Percentiles rank a stretch among this genome's conserved stretches.
Conservation (phyloP, 2,329 filamentous ascomycete genomes). For the Chalaropsis thielavioides region DNA sequence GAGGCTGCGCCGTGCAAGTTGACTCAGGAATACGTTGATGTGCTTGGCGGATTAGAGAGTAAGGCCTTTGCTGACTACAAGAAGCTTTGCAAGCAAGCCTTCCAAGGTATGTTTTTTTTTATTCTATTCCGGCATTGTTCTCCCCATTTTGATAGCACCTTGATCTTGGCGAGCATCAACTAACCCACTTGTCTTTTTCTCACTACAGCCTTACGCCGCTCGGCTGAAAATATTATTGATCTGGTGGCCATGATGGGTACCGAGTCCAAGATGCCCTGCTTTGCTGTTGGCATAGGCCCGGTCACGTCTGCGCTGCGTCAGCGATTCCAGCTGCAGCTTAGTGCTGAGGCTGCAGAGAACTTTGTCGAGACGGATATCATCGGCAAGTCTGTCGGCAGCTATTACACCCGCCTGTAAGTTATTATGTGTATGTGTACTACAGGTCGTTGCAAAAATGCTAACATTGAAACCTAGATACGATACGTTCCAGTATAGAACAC, state of each 20-base stretch:
- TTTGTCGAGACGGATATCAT: slow-evolving; percentile 71
- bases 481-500: slow-evolving; percentile 76
- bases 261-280: slow-evolving; percentile 75
- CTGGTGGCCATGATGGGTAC: slow-evolving; percentile 73
- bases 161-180: too few relatives aligned
- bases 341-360: slow-evolving; percentile 63
- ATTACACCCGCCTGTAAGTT: slow-evolving; percentile 69
- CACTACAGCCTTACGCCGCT: slow-evolving; percentile 50
- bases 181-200: slow-evolving; percentile 15
- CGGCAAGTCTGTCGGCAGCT: slow-evolving; percentile 69
- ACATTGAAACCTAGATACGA: slow-evolving; percentile 45
- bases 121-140: neutral
- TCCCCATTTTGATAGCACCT: neutral
- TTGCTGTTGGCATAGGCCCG: slow-evolving; percentile 55
- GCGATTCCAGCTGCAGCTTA: slow-evolving; percentile 69
- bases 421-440: neutral
- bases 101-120: slow-evolving; percentile 45
- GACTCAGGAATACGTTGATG: slow-evolving; percentile 73
- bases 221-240: slow-evolving; percentile 68
- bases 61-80: slow-evolving; percentile 63
- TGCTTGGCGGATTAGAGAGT: slow-evolving; percentile 58
- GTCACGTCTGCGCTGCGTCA: slow-evolving; percentile 56
- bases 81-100: slow-evolving; percentile 65
- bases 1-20: slow-evolving; percentile 80
- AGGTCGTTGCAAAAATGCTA: slow-evolving; percentile 11